A percentile compares a stretch with the other conserved stretches of the same genome.
Evolutionary conservation across 345 rosid species (phyloP).

Genomic region (Eucalyptus regnans): DNA sequence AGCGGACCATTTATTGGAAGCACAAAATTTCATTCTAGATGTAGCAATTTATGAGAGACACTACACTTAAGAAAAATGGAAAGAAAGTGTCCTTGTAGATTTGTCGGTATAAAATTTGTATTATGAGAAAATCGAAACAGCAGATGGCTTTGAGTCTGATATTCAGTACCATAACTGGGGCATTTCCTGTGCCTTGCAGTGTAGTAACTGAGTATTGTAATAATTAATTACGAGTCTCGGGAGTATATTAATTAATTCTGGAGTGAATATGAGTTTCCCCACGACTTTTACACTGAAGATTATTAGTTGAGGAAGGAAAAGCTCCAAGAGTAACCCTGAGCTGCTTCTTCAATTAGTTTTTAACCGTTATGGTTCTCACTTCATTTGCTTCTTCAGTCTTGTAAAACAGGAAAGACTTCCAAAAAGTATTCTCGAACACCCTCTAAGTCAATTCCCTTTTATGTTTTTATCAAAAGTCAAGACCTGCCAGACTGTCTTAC

Average conservation of each 20-base stretch:
- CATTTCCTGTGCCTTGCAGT: not conserved
- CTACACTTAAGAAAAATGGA: not conserved
- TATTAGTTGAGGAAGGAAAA: not conserved
- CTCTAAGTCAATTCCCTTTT: not conserved
- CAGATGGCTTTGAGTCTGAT: not conserved
- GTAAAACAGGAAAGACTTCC: not conserved
- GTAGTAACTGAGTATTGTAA: not conserved
- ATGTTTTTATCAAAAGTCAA: not conserved
- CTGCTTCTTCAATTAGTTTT: not conserved
- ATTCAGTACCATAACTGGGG: not conserved
- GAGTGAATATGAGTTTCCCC: not conserved
- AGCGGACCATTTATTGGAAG: not conserved
- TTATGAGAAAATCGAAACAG: not conserved
- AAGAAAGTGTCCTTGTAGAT: not conserved
- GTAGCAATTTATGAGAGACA: not conserved
- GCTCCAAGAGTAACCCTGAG: not conserved
- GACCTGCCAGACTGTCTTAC: not conserved
- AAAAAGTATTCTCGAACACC: not conserved
- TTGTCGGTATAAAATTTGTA: not conserved
- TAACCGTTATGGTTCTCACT: not conserved
- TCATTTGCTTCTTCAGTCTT: not conserved
- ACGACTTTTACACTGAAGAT: not conserved
- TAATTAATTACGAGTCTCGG: not conserved
- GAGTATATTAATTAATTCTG: not conserved
- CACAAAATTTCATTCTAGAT: not conserved